phyloP scores from a whole-genome alignment of 176 grass and related monocot genomes.

The Carex cristatella region DNA sequence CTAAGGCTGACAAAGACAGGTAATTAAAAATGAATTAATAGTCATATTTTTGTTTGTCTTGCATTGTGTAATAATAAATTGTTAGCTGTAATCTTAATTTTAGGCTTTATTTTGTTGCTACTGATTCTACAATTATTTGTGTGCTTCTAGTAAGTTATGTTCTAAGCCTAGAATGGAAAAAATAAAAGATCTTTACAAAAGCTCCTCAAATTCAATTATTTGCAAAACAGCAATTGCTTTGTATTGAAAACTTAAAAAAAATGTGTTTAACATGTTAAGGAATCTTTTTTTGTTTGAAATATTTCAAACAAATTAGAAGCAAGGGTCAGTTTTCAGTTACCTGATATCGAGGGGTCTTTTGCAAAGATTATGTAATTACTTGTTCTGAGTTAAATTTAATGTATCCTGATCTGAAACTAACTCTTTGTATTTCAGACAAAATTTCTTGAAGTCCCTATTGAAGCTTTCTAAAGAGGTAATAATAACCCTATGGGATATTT shows the following conservation, averaged over 20 bases:
- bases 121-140: neutral
- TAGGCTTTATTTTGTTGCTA: neutral
- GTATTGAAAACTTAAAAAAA: neutral
- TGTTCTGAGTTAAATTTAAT: constrained; percentile 8
- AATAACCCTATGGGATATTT: neutral
- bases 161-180: neutral
- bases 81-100: neutral
- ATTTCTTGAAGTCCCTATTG: constrained; percentile 64
- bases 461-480: constrained; percentile 87
- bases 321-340: neutral
- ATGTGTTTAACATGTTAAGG: neutral
- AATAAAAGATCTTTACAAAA: neutral
- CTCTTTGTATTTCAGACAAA: constrained; percentile 47
- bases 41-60: constrained; percentile 5
- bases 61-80: neutral
- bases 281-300: neutral
- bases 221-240: neutral
- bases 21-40: constrained; percentile 20
- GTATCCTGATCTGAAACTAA: neutral
- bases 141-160: constrained; percentile 4
- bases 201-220: neutral
- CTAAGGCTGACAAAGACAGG: constrained; percentile 74
- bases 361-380: neutral
- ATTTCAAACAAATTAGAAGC: neutral
- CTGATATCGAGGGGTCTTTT: neutral